phyloP scores from a whole-genome alignment of 352 stramenopile genomes.

The Discostella stelligera region DNA sequence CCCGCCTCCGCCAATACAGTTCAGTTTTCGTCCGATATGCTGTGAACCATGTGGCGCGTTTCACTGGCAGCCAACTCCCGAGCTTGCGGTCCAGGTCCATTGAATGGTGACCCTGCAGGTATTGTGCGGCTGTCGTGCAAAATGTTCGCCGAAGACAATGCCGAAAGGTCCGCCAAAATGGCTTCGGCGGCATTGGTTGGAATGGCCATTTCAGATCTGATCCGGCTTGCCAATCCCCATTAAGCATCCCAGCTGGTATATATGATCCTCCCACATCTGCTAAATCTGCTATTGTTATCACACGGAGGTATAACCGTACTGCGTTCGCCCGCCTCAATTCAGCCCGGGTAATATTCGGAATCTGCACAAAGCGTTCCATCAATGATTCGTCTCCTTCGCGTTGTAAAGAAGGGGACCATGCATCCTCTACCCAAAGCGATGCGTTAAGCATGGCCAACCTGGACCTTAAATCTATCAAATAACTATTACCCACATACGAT shows the following conservation, averaged over 20 bases:
- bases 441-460: too few relatives aligned
- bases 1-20: too few relatives aligned
- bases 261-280: neutral
- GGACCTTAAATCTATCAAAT: too few relatives aligned
- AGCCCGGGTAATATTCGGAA: neutral
- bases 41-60: too few relatives aligned
- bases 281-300: neutral
- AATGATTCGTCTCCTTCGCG: constrained; percentile 6
- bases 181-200: neutral
- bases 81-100: neutral
- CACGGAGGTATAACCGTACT: neutral
- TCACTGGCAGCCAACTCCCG: too few relatives aligned
- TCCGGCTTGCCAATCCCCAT: neutral
- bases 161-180: neutral
- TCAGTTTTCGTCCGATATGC: too few relatives aligned
- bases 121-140: neutral
- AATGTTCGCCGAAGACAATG: neutral
- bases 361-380: constrained; percentile 18
- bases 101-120: neutral
- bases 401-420: neutral
- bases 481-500: too few relatives aligned
- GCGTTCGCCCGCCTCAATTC: constrained; percentile 4
- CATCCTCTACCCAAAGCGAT: too few relatives aligned
- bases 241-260: neutral
- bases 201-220: neutral